phyloP scores from a whole-genome alignment of 2,329 filamentous ascomycete species.

The Fusarium kyushuense region DNA sequence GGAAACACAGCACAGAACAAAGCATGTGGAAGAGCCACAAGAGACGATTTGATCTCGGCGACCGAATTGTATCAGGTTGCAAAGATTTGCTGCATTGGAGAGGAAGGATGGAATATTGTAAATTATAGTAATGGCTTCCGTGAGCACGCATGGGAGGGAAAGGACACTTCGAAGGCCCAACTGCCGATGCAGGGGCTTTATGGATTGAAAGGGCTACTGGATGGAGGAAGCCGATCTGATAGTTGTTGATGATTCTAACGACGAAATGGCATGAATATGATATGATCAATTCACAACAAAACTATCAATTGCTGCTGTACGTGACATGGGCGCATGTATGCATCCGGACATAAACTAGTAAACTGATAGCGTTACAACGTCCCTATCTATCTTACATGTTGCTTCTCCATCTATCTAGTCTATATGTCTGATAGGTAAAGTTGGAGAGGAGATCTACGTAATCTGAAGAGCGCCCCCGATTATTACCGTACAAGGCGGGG shows the following conservation, averaged over 20 bases:
- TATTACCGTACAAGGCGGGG: slow-evolving; percentile 20
- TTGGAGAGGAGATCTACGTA: slow-evolving; percentile 12
- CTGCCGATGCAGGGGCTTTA: slow-evolving; percentile 18
- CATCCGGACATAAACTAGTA: neutral
- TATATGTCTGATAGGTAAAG: slow-evolving; percentile 11
- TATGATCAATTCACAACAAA: slow-evolving; percentile 48
- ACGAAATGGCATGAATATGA: slow-evolving; percentile 52
- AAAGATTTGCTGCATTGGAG: slow-evolving; percentile 21
- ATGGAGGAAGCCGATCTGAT: slow-evolving; percentile 44
- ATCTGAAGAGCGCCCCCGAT: slow-evolving; percentile 3
- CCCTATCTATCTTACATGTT: slow-evolving; percentile 1
- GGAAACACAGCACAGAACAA: slow-evolving; percentile 33
- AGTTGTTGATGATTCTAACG: slow-evolving; percentile 49
- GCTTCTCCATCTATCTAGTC: too few relatives aligned
- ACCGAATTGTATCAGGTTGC: slow-evolving; percentile 37
- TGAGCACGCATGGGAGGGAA: slow-evolving; percentile 21
- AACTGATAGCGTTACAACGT: neutral
- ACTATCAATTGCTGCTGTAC: neutral
- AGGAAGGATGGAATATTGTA: slow-evolving; percentile 41
- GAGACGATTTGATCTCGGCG: slow-evolving; percentile 31
- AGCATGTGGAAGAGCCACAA: slow-evolving; percentile 31
- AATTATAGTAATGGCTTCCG: slow-evolving; percentile 45
- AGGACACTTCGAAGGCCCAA: slow-evolving; percentile 21
- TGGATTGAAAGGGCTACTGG: slow-evolving; percentile 19
- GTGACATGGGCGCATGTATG: neutral